Evolutionary conservation across 2,329 filamentous ascomycete genomes (phyloP).

Genomic region (Chaetomiaceae sp.): DNA sequence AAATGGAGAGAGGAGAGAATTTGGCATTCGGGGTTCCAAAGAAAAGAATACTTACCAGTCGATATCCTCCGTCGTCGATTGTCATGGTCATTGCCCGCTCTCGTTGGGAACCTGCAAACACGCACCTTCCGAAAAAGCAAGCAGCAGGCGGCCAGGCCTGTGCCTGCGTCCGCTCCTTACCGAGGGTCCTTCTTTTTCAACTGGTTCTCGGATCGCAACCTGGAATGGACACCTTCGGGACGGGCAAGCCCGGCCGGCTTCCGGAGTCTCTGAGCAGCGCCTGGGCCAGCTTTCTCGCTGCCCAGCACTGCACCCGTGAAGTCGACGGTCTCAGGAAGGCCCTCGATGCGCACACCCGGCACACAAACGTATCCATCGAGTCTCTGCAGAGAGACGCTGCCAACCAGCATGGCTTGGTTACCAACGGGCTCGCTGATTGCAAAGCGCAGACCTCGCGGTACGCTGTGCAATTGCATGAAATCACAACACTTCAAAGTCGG

Average conservation of each 20-base stretch:
- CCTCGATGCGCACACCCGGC: constrained; percentile 13
- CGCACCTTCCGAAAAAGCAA: too few relatives aligned
- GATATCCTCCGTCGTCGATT: too few relatives aligned
- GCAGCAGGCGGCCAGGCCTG: too few relatives aligned
- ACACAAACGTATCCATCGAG: constrained; percentile 10
- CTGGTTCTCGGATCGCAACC: too few relatives aligned
- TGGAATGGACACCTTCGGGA: constrained; percentile 12
- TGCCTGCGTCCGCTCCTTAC: too few relatives aligned
- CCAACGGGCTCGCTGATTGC: constrained; percentile 8
- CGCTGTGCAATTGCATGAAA: constrained; percentile 4
- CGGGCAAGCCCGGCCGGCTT: constrained; percentile 12
- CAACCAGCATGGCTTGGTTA: constrained; percentile 11
- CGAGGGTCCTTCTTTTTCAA: too few relatives aligned
- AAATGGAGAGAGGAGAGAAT: too few relatives aligned
- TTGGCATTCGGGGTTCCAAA: too few relatives aligned
- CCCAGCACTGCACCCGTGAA: constrained; percentile 20
- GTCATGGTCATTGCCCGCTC: too few relatives aligned
- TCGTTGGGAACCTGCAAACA: too few relatives aligned
- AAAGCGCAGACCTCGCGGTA: constrained; percentile 15
- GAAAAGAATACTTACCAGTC: too few relatives aligned
- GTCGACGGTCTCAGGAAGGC: constrained; percentile 12
- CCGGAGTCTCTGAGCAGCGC: constrained; percentile 16
- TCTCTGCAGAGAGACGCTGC: constrained; percentile 13
- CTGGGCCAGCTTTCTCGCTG: constrained; percentile 21
- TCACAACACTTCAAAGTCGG: constrained; percentile 2